Conservation (phyloP, 2,329 filamentous ascomycete genomes). For the Trichoderma sp. region DNA sequence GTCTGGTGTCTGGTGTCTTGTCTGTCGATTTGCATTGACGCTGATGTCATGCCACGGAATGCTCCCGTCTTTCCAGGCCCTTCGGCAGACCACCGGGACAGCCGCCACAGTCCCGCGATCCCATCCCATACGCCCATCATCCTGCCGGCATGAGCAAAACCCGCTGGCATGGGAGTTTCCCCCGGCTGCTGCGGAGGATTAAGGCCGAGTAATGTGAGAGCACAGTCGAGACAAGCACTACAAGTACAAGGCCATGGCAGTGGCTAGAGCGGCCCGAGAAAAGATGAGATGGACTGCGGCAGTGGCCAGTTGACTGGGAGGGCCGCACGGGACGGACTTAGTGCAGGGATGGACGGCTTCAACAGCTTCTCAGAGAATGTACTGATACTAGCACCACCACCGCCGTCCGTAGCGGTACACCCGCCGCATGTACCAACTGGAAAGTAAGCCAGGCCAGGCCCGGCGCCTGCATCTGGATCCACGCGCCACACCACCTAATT, state of each 20-base stretch:
- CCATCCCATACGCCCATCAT: neutral
- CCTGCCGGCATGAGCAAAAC: neutral
- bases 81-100: neutral
- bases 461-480: constrained; percentile 1
- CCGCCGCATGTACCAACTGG: neutral
- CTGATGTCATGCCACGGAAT: neutral
- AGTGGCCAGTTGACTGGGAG: constrained; percentile 7
- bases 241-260: neutral
- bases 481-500: constrained; percentile 12
- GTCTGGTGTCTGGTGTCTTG: too few species aligned
- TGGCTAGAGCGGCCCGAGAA: constrained; percentile 9
- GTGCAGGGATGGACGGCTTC: neutral
- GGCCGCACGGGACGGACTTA: neutral
- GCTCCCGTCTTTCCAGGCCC: too few species aligned
- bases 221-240: neutral
- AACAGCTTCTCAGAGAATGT: too few species aligned
- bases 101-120: neutral
- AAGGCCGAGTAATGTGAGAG: neutral
- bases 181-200: neutral
- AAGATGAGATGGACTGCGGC: constrained; percentile 11
- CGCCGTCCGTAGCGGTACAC: neutral
- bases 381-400: too few species aligned
- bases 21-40: neutral
- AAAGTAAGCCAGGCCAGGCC: neutral
- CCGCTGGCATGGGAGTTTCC: neutral